Percentiles rank a stretch among this genome's conserved stretches.
Conservation (phyloP, 345 rosid genomes). For the Aquilaria yunnanensis region DNA sequence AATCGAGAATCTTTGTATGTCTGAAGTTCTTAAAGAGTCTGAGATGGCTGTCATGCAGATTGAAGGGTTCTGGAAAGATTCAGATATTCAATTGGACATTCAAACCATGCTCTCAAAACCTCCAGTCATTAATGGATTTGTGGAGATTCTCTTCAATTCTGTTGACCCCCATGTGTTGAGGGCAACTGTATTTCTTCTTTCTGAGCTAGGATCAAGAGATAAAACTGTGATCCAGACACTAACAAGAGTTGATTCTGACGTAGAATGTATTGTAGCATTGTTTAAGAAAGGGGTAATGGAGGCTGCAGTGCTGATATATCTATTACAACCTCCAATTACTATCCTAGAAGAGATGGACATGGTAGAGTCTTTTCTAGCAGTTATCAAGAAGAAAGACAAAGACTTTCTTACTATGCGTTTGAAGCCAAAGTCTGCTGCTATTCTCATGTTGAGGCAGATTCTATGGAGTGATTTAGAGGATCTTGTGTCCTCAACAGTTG, state of each 20-base stretch:
- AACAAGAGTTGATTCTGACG: slow-evolving; percentile 61
- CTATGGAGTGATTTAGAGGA: slow-evolving; percentile 32
- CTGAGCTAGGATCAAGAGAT: slow-evolving; percentile 67
- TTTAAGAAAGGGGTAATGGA: slow-evolving; percentile 61
- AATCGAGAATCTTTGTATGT: slow-evolving; percentile 48
- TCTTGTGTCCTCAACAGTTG: slow-evolving; percentile 26
- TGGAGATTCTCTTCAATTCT: slow-evolving; percentile 68
- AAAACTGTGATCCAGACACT: slow-evolving; percentile 51
- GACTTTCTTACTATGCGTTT: slow-evolving; percentile 40
- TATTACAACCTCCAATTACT: slow-evolving; percentile 36
- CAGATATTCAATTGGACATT: slow-evolving; percentile 28
- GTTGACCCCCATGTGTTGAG: slow-evolving; percentile 36
- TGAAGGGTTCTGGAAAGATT: slow-evolving; percentile 49
- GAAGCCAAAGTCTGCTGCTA: slow-evolving; percentile 50
- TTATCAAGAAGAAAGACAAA: slow-evolving; percentile 29
- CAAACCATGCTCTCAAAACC: slow-evolving; percentile 50
- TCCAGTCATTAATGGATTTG: slow-evolving; percentile 53
- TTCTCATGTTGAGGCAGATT: slow-evolving; percentile 44
- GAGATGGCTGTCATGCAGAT: slow-evolving; percentile 60
- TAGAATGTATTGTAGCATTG: slow-evolving; percentile 48
- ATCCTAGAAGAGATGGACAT: slow-evolving; percentile 45
- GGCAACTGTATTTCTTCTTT: slow-evolving; percentile 51
- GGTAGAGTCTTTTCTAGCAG: slow-evolving; percentile 39
- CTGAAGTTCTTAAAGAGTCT: slow-evolving; percentile 49
- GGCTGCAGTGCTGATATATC: slow-evolving; percentile 52